These are phyloP conservation scores for Leptographium lundbergii DNA, from an alignment of 2,329 filamentous ascomycete genomes.

Conservation along the genomic window DNA sequence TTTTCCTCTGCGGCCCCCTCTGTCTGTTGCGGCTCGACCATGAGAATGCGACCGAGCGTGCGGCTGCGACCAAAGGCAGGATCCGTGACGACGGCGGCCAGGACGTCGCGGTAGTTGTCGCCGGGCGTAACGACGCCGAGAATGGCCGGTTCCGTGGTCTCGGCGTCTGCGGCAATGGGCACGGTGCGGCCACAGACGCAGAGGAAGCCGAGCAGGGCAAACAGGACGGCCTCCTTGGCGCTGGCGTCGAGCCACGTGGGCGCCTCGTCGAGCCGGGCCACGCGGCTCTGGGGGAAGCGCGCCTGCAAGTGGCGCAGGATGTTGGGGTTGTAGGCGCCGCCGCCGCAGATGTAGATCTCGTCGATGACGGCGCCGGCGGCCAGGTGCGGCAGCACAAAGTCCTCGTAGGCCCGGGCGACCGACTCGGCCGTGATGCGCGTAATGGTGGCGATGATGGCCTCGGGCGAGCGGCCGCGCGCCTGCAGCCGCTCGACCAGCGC, in stretches of 20 bases:
- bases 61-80: background rate
- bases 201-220: constrained; percentile 1
- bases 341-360: constrained; percentile 1
- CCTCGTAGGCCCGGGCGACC: background rate
- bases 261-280: background rate
- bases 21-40: background rate
- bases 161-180: background rate
- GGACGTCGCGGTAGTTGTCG: background rate
- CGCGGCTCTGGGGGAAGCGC: background rate
- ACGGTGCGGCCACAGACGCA: background rate
- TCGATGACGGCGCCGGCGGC: background rate
- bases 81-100: background rate
- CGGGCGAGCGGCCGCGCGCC: background rate
- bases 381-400: background rate
- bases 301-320: background rate
- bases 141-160: background rate
- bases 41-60: background rate
- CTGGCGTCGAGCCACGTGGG: background rate
- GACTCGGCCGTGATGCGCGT: constrained; percentile 2
- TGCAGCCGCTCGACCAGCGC: background rate
- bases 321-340: constrained; percentile 2
- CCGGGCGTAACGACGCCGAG: background rate
- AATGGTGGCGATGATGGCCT: constrained; percentile 1
- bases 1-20: no score
- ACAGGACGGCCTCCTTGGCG: constrained; percentile 2